Evolutionary conservation across 192 early-diverging fungal species (phyloP).

Genomic region (Piromyces sp.): DNA sequence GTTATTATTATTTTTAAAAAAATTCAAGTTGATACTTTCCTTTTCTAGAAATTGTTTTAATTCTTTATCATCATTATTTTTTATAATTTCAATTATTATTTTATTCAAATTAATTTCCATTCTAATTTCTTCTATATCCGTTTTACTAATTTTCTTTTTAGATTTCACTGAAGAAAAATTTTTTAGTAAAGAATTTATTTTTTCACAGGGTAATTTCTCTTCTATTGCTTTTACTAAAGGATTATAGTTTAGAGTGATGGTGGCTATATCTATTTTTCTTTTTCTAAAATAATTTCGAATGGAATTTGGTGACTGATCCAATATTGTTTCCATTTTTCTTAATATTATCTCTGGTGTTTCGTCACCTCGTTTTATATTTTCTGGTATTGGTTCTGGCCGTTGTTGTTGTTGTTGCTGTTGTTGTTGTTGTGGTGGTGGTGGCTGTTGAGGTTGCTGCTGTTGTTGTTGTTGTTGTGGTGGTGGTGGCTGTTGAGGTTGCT

Average conservation of each 20-base stretch:
- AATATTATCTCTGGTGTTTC: not conserved
- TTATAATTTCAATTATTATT: not conserved
- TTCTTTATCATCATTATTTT: not conserved
- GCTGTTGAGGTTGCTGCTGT: no score
- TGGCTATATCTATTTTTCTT: not conserved
- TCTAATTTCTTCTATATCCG: not conserved
- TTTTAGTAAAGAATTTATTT: not conserved
- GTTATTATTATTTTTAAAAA: not conserved
- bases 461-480: no score
- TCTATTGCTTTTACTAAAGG: not conserved
- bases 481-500: no score
- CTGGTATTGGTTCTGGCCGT: no score
- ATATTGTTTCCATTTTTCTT: not conserved
- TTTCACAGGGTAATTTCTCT: not conserved
- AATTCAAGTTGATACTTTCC: not conserved
- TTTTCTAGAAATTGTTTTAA: not conserved
- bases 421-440: no score
- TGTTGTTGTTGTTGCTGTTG: no score
- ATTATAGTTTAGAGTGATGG: not conserved
- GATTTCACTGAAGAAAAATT: not conserved
- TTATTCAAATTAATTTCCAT: not conserved
- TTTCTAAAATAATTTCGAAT: not conserved
- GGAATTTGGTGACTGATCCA: not conserved
- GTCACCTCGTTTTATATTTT: not conserved
- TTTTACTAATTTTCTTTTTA: not conserved